phyloP scores from a whole-genome alignment of 2,329 filamentous ascomycete species.

The Cyphellophora europaea region DNA sequence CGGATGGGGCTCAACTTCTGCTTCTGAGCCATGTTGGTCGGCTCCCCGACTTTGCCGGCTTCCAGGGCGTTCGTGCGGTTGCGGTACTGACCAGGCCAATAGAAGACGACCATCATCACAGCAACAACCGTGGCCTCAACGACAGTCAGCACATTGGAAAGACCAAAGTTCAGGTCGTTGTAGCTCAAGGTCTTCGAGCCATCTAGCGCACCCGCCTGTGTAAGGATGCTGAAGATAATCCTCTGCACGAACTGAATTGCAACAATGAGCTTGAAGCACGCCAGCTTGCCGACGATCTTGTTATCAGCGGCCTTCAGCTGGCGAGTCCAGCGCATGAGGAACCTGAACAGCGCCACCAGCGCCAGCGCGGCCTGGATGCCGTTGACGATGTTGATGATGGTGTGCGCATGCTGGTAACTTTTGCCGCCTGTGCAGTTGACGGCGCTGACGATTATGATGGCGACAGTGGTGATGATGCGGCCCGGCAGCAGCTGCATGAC shows the following conservation, averaged over 20 bases:
- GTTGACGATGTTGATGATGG: background rate
- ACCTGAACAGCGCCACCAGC: background rate
- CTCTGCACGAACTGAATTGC: background rate
- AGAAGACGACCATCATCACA: background rate
- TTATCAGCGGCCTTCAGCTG: background rate
- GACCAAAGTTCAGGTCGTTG: background rate
- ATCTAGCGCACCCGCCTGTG: background rate
- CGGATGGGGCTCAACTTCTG: background rate
- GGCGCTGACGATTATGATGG: background rate
- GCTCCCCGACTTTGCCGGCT: too few relatives aligned
- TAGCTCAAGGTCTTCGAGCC: background rate
- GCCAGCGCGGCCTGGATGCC: background rate
- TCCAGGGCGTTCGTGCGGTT: background rate
- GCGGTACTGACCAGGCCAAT: background rate
- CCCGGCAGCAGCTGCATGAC: background rate
- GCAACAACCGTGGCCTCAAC: background rate
- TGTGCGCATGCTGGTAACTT: background rate
- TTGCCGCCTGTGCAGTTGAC: background rate
- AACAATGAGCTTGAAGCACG: conserved; percentile 1
- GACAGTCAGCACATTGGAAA: background rate
- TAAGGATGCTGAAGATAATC: background rate
- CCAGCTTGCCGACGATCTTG: background rate
- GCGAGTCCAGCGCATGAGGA: background rate
- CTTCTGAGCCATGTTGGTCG: too few relatives aligned
- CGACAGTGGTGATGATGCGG: conserved; percentile 1